These are phyloP conservation scores for Eruca vesicaria DNA, from an alignment of 441 rosid species.

Conservation along the genomic window DNA sequence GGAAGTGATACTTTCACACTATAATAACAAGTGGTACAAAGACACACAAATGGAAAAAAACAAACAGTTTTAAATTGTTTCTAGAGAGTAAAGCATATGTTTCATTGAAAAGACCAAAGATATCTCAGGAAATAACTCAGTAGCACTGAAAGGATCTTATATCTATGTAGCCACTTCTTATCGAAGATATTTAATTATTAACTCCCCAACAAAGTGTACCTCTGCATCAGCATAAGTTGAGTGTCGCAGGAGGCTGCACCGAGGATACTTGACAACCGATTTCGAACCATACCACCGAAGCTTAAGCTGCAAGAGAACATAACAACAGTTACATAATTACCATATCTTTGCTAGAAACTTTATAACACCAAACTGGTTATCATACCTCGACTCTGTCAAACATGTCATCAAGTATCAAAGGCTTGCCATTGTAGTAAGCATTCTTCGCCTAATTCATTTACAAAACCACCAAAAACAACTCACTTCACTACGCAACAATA, in stretches of 20 bases:
- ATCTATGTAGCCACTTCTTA: not conserved
- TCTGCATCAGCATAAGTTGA: constrained; percentile 92
- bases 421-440: constrained; percentile 86
- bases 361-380: not conserved
- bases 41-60: not conserved
- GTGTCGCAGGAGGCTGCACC: constrained; percentile 84
- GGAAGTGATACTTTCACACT: not conserved
- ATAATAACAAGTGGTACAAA: not conserved
- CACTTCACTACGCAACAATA: not conserved
- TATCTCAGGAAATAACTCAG: not conserved
- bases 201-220: constrained; percentile 50
- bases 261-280: constrained; percentile 90
- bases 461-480: not conserved
- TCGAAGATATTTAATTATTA: constrained; percentile 6
- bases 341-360: not conserved
- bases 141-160: not conserved
- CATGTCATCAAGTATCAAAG: constrained; percentile 91
- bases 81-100: not conserved
- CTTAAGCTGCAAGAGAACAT: constrained; percentile 51
- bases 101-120: not conserved
- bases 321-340: not conserved
- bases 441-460: constrained; percentile 57
- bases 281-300: constrained; percentile 89
- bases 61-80: not conserved
- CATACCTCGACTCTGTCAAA: constrained; percentile 96